phyloP scores from a whole-genome alignment of 2,329 filamentous ascomycete genomes.

The Periconia sp. region DNA sequence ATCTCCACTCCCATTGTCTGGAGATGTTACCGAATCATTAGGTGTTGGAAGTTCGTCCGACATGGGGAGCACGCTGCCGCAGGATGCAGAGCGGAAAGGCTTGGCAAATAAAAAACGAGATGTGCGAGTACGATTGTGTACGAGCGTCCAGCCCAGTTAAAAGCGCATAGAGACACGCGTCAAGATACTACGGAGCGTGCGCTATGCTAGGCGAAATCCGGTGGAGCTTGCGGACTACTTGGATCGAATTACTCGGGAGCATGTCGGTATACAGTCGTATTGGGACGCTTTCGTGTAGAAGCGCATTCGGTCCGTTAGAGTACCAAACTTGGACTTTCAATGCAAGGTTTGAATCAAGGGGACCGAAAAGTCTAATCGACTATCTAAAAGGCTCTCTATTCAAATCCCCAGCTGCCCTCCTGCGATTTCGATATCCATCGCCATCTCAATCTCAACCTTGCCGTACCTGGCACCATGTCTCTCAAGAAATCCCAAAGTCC shows the following conservation, averaged over 20 bases:
- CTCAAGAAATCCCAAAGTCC: too few relatives aligned
- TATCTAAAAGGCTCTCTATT: background rate
- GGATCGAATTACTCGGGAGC: background rate
- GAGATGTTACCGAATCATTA: background rate
- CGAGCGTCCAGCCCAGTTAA: constrained; percentile 3
- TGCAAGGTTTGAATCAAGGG: background rate
- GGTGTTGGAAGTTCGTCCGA: background rate
- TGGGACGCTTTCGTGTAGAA: background rate
- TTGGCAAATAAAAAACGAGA: background rate
- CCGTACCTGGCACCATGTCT: too few relatives aligned
- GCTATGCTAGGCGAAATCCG: background rate
- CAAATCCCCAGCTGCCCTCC: background rate
- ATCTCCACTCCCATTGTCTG: background rate
- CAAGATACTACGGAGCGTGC: constrained; percentile 3
- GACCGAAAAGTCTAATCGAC: background rate
- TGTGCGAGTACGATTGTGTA: constrained; percentile 10
- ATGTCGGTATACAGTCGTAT: constrained; percentile 2
- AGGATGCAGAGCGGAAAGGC: background rate
- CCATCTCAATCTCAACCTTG: too few relatives aligned
- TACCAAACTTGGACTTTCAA: too few relatives aligned
- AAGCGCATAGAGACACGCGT: background rate
- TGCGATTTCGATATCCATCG: too few relatives aligned
- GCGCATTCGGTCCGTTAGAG: background rate
- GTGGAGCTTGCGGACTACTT: constrained; percentile 7
- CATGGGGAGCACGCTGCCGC: background rate